Evolutionary conservation across 2,329 filamentous ascomycete species (phyloP).

Genomic region (Nemania abortiva): DNA sequence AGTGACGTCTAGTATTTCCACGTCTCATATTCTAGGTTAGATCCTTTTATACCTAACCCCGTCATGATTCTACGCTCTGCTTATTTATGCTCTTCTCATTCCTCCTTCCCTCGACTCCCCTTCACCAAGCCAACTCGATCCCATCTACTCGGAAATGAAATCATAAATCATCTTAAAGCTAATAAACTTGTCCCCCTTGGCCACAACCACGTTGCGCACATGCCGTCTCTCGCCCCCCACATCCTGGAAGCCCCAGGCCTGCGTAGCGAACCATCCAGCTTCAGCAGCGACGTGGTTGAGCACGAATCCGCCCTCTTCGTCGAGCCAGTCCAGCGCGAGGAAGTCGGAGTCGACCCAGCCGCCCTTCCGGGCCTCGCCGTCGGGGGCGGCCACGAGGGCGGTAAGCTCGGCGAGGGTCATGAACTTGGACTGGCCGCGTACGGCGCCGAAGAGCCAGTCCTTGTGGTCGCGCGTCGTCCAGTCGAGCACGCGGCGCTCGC

Average conservation of each 20-base stretch:
- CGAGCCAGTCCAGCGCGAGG: conserved; percentile 71
- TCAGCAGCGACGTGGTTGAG: conserved; percentile 70
- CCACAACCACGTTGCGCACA: conserved; percentile 64
- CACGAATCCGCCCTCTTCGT: conserved; percentile 69
- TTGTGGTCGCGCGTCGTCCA: conserved; percentile 69
- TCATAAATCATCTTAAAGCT: conserved; percentile 69
- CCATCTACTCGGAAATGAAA: conserved; percentile 51
- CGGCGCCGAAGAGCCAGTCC: conserved; percentile 83
- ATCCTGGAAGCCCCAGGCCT: conserved; percentile 72
- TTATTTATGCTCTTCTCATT: neutral
- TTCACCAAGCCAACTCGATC: neutral
- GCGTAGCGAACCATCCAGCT: conserved; percentile 65
- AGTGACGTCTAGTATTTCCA: neutral
- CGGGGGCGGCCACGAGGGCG: conserved; percentile 65
- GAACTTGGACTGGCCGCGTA: conserved; percentile 71
- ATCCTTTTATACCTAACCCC: neutral
- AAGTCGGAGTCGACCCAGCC: conserved; percentile 65
- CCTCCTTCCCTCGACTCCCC: too few relatives aligned
- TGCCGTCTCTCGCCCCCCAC: conserved; percentile 66
- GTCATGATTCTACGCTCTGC: neutral
- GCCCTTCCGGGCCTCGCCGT: conserved; percentile 66
- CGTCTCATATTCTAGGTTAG: neutral
- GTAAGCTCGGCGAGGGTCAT: conserved; percentile 65
- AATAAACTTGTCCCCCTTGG: conserved; percentile 59
- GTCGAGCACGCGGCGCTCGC: conserved; percentile 68